These are phyloP conservation scores for Monosiga brevicollis DNA, from an alignment of 78 protist genomes.

Conservation along the genomic window DNA sequence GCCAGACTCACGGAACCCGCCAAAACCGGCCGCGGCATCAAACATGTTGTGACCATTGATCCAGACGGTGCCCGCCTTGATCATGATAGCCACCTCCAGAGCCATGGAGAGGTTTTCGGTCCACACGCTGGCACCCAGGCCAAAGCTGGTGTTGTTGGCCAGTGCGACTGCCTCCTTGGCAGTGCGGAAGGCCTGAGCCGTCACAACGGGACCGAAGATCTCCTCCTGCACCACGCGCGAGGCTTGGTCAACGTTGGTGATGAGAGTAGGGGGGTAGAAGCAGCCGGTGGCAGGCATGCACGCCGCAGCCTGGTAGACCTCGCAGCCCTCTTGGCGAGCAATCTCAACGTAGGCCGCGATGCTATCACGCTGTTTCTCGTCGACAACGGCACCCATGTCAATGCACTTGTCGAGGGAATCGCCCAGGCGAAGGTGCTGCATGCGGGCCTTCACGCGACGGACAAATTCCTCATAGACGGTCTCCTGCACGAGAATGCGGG, in stretches of 20 bases:
- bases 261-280: constrained; percentile 6
- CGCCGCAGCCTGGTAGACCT: not conserved
- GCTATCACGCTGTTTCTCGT: constrained; percentile 1
- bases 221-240: constrained; percentile 41
- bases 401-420: constrained; percentile 14
- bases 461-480: constrained; percentile 48
- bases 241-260: not conserved
- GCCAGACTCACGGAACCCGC: constrained; percentile 49
- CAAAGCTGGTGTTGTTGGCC: constrained; percentile 42
- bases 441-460: not conserved
- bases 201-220: constrained; percentile 72
- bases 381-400: constrained; percentile 28
- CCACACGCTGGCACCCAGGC: constrained; percentile 35
- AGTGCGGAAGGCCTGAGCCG: constrained; percentile 14
- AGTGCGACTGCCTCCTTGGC: constrained; percentile 27
- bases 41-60: constrained; percentile 36
- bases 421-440: constrained; percentile 11
- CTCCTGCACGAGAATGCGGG: constrained; percentile 53
- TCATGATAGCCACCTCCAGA: not conserved
- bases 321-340: not conserved
- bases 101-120: constrained; percentile 14
- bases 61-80: constrained; percentile 54
- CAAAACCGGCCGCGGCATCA: constrained; percentile 40
- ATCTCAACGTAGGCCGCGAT: constrained; percentile 1
- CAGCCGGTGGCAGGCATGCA: not conserved